Conservation (phyloP, 768 basidiomycete species). For the Rhizopogon vesiculosus region DNA sequence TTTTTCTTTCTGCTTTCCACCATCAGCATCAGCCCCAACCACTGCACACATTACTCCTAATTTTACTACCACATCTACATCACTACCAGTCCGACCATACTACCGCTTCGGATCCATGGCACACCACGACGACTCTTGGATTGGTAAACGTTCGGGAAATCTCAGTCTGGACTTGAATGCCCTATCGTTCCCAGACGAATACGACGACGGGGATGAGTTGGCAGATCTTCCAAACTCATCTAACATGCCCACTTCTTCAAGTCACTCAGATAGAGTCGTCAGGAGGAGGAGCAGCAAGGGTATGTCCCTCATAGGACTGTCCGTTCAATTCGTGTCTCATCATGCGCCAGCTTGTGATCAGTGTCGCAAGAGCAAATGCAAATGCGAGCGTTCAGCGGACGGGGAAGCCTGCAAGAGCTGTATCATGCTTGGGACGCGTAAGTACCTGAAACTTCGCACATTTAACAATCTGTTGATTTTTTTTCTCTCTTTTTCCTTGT, state of each 20-base stretch:
- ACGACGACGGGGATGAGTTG: conserved; percentile 56
- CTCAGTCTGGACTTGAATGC: conserved; percentile 20
- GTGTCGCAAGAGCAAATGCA: conserved; percentile 87
- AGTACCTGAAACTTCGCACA: conserved; percentile 17
- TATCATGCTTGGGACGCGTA: conserved; percentile 65
- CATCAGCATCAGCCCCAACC: not conserved
- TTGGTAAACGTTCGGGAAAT: conserved; percentile 11
- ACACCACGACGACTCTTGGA: conserved; percentile 19
- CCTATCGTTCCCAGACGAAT: conserved; percentile 55
- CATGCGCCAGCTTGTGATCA: conserved; percentile 69
- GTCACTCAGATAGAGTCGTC: conserved; percentile 44
- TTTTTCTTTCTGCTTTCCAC: conserved; percentile 21
- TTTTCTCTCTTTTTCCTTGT: not conserved
- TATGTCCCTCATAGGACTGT: conserved; percentile 13
- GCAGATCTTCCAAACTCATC: conserved; percentile 33
- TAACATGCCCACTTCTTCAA: conserved; percentile 10
- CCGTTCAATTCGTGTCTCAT: not conserved
- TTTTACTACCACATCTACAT: not conserved
- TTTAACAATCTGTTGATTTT: conserved; percentile 8
- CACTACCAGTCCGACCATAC: conserved; percentile 1
- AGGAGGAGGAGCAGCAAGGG: conserved; percentile 78
- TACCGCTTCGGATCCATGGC: conserved; percentile 25
- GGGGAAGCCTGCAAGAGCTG: conserved; percentile 75
- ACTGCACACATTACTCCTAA: not conserved
- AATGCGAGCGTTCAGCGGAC: conserved; percentile 66